A percentile compares a stretch with the other conserved stretches of the same genome.
phyloP scores from a whole-genome alignment of 2,329 filamentous ascomycete genomes.

The Penicillium sp. region DNA sequence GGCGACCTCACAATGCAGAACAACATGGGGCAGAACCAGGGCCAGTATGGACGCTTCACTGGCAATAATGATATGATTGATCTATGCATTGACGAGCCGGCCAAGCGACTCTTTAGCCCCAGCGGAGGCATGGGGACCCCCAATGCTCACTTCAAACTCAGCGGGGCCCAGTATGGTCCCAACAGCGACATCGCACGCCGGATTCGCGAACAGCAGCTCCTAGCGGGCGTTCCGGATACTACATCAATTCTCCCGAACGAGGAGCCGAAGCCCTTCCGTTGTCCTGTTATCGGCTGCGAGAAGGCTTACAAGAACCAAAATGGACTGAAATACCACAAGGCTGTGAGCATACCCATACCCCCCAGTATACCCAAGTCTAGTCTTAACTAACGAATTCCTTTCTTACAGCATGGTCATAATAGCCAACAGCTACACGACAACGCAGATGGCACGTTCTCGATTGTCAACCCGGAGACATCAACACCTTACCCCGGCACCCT shows the following conservation, averaged over 20 bases:
- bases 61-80: slow-evolving; percentile 59
- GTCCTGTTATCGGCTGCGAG: slow-evolving; percentile 96
- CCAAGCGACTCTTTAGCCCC: slow-evolving; percentile 88
- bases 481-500: slow-evolving; percentile 92
- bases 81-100: slow-evolving; percentile 84
- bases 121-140: slow-evolving; percentile 72
- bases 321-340: slow-evolving; percentile 87
- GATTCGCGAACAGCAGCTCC: slow-evolving; percentile 67
- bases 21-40: slow-evolving; percentile 47
- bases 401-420: slow-evolving; percentile 78
- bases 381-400: not conserved
- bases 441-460: slow-evolving; percentile 94
- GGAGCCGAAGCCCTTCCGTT: slow-evolving; percentile 97
- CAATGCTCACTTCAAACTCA: slow-evolving; percentile 74
- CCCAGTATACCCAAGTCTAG: not conserved
- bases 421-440: slow-evolving; percentile 97
- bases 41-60: slow-evolving; percentile 47
- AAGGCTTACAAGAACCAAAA: slow-evolving; percentile 99
- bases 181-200: slow-evolving; percentile 75
- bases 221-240: slow-evolving; percentile 59
- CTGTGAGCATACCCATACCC: slow-evolving; percentile 51
- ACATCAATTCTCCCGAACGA: slow-evolving; percentile 65
- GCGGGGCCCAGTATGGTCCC: slow-evolving; percentile 73
- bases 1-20: slow-evolving; percentile 64
- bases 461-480: slow-evolving; percentile 94